Percentiles rank a stretch among this genome's conserved stretches.
Conservation (phyloP, 2,329 filamentous ascomycete species). For the Geoglossum cookeanum region DNA sequence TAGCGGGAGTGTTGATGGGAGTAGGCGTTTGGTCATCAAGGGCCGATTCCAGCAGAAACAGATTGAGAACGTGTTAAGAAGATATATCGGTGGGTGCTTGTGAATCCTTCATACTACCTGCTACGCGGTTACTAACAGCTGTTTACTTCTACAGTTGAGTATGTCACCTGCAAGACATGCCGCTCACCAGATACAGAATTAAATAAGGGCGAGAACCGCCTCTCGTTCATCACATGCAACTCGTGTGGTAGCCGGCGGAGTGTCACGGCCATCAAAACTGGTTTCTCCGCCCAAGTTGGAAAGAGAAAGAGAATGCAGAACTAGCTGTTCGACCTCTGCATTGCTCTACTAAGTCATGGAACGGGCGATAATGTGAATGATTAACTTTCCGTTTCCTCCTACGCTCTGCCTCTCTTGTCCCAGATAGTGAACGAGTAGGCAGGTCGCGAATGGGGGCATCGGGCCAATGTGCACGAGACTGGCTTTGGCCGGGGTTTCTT, state of each 20-base stretch:
- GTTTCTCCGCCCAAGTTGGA: constrained; percentile 98
- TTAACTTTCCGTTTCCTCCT: neutral
- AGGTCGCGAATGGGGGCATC: too few relatives aligned
- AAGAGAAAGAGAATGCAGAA: constrained; percentile 91
- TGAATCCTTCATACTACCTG: neutral
- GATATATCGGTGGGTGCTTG: constrained; percentile 66
- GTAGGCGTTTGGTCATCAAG: constrained; percentile 88
- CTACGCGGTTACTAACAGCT: neutral
- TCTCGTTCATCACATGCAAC: constrained; percentile 98
- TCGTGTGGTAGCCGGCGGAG: constrained; percentile 65
- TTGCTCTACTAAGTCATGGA: neutral
- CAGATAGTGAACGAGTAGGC: too few relatives aligned
- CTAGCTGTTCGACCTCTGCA: constrained; percentile 27
- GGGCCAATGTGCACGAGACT: too few relatives aligned
- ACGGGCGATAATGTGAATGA: neutral
- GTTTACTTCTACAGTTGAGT: constrained; percentile 45
- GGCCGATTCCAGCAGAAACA: constrained; percentile 99
- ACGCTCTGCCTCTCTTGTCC: neutral
- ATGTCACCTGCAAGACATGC: constrained; percentile 98
- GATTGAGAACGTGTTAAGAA: constrained; percentile 89
- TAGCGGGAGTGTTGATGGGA: constrained; percentile 84
- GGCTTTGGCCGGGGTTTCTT: neutral
- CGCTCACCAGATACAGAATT: constrained; percentile 85
- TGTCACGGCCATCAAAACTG: constrained; percentile 96
- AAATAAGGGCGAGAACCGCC: constrained; percentile 96